These are phyloP conservation scores for Pontederia crassipes DNA, from an alignment of 176 grass and related monocot genomes.

Conservation along the genomic window DNA sequence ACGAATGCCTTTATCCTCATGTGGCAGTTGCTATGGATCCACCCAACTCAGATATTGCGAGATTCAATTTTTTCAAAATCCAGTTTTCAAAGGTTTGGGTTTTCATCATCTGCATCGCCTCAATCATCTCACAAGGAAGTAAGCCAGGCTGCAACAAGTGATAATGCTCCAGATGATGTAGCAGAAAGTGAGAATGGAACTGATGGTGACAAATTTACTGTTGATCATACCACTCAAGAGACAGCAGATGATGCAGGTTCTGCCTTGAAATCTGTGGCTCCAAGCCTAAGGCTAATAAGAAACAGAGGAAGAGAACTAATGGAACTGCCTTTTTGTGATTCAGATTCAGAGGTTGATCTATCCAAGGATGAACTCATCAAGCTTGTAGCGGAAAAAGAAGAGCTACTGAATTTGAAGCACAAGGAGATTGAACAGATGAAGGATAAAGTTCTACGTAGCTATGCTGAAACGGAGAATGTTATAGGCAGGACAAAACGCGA, in stretches of 20 bases:
- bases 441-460: conserved; percentile 58
- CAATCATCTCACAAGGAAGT: conserved; percentile 8
- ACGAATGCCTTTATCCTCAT: neutral
- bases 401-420: conserved; percentile 49
- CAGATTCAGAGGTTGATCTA: conserved; percentile 36
- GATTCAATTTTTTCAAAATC: neutral
- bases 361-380: conserved; percentile 56
- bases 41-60: neutral
- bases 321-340: conserved; percentile 30
- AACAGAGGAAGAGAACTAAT: conserved; percentile 17
- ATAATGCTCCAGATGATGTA: neutral
- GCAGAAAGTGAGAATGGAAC: neutral
- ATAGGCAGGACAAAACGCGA: conserved; percentile 51
- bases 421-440: conserved; percentile 60
- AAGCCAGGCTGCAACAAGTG: conserved; percentile 4
- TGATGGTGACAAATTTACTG: conserved; percentile 14
- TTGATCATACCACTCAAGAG: conserved; percentile 21
- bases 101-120: conserved; percentile 6
- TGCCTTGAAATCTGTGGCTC: conserved; percentile 6
- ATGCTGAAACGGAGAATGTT: conserved; percentile 75
- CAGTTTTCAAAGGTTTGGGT: conserved; percentile 5
- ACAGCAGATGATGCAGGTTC: conserved; percentile 18
- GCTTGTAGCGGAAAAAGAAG: conserved; percentile 60
- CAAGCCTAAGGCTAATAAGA: conserved; percentile 3
- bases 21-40: neutral